Evolutionary conservation across 768 basidiomycete species (phyloP).

Genomic region (Lentinula guzmanii): DNA sequence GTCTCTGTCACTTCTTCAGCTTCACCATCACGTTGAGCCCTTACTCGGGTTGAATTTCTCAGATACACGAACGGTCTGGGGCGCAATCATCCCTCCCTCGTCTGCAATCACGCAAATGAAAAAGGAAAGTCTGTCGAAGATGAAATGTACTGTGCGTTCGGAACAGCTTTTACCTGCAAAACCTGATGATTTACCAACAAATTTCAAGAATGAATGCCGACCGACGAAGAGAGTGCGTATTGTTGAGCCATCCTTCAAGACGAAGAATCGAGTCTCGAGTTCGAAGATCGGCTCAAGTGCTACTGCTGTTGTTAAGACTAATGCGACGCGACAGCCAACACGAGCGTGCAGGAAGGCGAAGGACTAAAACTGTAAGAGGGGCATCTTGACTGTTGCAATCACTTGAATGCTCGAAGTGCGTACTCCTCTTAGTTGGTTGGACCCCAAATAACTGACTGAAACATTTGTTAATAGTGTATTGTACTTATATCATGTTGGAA

Average conservation of each 20-base stretch:
- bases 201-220: not conserved
- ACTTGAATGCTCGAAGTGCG: too few relatives aligned
- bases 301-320: not conserved
- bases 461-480: too few relatives aligned
- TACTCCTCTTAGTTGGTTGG: too few relatives aligned
- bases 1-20: not conserved
- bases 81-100: constrained; percentile 1
- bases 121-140: not conserved
- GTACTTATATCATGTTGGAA: too few relatives aligned
- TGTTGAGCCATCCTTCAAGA: not conserved
- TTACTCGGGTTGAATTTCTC: not conserved
- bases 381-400: not conserved
- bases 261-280: not conserved
- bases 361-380: not conserved
- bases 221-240: not conserved
- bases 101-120: not conserved
- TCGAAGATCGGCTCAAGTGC: not conserved
- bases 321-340: not conserved
- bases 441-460: too few relatives aligned
- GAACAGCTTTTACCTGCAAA: not conserved
- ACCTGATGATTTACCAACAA: not conserved
- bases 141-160: not conserved
- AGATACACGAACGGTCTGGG: constrained; percentile 4
- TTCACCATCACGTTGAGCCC: not conserved
- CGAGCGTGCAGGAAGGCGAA: not conserved